Evolutionary conservation across 2,329 filamentous ascomycete species (phyloP).

Genomic region (Ambrosiella xylebori): DNA sequence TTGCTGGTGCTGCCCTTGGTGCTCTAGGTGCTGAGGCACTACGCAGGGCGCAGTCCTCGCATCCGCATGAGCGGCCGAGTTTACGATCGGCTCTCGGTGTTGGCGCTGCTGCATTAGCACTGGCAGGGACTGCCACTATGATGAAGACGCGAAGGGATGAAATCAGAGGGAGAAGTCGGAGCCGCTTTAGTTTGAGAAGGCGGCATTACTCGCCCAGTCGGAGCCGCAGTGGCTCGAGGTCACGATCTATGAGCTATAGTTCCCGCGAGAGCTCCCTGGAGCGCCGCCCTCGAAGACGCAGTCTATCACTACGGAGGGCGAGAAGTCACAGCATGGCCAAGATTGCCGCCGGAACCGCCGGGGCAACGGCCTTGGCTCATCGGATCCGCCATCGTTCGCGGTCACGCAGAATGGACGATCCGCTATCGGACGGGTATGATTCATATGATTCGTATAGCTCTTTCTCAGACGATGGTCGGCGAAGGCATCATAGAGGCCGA

Average conservation of each 20-base stretch:
- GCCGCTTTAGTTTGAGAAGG: constrained; percentile 21
- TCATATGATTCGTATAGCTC: not conserved
- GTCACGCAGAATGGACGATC: constrained; percentile 16
- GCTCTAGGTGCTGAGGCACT: constrained; percentile 45
- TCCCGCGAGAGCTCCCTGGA: not conserved
- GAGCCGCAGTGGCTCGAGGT: not conserved
- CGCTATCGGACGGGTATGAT: not conserved
- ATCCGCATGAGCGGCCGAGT: constrained; percentile 25
- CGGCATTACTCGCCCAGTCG: not conserved
- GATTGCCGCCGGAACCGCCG: constrained; percentile 31
- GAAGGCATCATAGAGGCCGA: constrained; percentile 21
- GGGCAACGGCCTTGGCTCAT: constrained; percentile 40
- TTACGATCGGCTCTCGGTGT: constrained; percentile 45
- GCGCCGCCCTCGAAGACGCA: constrained; percentile 16
- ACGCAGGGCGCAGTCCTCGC: constrained; percentile 42
- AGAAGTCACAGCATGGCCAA: constrained; percentile 34
- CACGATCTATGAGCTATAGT: not conserved
- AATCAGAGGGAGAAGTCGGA: constrained; percentile 32
- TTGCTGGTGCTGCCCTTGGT: constrained; percentile 44
- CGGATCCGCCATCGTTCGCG: constrained; percentile 33
- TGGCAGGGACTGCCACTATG: constrained; percentile 48
- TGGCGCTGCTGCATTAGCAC: constrained; percentile 44
- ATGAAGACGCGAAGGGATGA: constrained; percentile 42
- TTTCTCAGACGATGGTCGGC: constrained; percentile 15
- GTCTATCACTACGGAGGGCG: not conserved